Evolutionary conservation across 2,329 filamentous ascomycete species (phyloP), one percentile per base, ranked within the genome.

Genomic region (Xylariaceae sp.): DNA sequence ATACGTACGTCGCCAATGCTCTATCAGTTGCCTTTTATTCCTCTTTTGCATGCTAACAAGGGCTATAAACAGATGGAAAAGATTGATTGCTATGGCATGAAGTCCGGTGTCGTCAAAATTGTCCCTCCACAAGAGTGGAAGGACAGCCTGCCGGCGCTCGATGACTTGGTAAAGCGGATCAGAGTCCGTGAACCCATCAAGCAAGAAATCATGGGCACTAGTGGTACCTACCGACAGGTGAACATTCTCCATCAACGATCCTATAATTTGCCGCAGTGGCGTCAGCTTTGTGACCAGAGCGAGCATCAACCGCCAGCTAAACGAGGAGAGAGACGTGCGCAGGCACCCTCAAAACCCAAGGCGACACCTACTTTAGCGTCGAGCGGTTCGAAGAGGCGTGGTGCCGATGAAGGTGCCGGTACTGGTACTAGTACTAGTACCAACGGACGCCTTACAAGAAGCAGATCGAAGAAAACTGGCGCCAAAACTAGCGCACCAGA

Each of bases 191-290:
- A 99, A 66, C 94, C 94, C 2, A 97, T 99, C 73, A 96, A 92
- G 71, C 94, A 99, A 74, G 94, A 99, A 70, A 99, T 99, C 69
- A 93, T 95, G 80, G 94, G 94, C 48, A 91, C 90, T 55, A 91
- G 93, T 71, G 95, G 94, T 58, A 95, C 90, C 58, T 99, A 97
- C 73, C 93, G 93, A 42, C 94, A 99, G 74, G 90, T 94, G 70
- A 99, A 99, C 72, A 92, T 99, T 61, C 87, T 97, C 70, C 95
- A 97, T 75, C 91, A 95, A 73, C 85, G 94, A 72, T 92, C 92
- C 11, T 99, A 99, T 78, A 99, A 97, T 67, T 80, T 99, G 3
- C 93, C 93, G 0, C 92, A 99, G 74, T 99, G 94, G 94, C 90
- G 92, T 66, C 84, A 90, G 57, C 81, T 97, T 45, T 97, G 92